These are phyloP conservation scores for Talaromyces sp. DNA, from an alignment of 2,329 filamentous ascomycete genomes.

Conservation along the genomic window DNA sequence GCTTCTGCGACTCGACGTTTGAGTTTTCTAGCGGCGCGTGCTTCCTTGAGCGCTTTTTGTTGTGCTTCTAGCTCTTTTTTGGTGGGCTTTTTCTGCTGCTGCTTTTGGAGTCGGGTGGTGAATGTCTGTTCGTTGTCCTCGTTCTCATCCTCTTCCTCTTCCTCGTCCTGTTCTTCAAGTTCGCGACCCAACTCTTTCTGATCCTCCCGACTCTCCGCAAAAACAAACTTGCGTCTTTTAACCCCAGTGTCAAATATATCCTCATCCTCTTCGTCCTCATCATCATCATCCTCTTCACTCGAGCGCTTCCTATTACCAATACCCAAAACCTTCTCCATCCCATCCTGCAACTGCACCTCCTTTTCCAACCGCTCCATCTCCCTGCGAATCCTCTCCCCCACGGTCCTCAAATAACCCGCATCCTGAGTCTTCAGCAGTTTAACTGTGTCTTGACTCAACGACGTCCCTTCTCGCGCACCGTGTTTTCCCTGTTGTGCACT, in stretches of 20 bases:
- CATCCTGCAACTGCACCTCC: conserved; percentile 43
- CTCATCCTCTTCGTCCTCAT: conserved; percentile 25
- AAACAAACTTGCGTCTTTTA: conserved; percentile 33
- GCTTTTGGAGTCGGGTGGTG: conserved; percentile 12
- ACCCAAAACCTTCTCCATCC: conserved; percentile 32
- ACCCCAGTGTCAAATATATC: conserved; percentile 21
- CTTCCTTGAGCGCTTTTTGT: conserved; percentile 36
- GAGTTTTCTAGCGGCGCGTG: conserved; percentile 43
- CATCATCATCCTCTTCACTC: conserved; percentile 22
- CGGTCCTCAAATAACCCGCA: conserved; percentile 58
- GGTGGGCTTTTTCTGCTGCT: conserved; percentile 26
- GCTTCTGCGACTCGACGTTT: conserved; percentile 50
- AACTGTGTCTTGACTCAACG: conserved; percentile 55
- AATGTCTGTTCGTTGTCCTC: conserved; percentile 23
- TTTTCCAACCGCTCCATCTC: conserved; percentile 51
- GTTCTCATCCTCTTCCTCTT: conserved; percentile 24
- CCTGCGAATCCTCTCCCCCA: conserved; percentile 54
- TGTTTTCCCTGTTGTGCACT: conserved; percentile 44
- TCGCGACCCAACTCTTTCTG: conserved; percentile 29
- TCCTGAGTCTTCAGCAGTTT: conserved; percentile 65
- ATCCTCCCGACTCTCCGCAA: conserved; percentile 39
- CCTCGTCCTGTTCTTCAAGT: conserved; percentile 23
- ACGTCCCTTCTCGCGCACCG: conserved; percentile 43
- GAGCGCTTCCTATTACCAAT: conserved; percentile 1
- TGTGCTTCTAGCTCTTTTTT: conserved; percentile 46